Conservation (phyloP, 2,329 filamentous ascomycete species). For the Cladosporium phlei region DNA sequence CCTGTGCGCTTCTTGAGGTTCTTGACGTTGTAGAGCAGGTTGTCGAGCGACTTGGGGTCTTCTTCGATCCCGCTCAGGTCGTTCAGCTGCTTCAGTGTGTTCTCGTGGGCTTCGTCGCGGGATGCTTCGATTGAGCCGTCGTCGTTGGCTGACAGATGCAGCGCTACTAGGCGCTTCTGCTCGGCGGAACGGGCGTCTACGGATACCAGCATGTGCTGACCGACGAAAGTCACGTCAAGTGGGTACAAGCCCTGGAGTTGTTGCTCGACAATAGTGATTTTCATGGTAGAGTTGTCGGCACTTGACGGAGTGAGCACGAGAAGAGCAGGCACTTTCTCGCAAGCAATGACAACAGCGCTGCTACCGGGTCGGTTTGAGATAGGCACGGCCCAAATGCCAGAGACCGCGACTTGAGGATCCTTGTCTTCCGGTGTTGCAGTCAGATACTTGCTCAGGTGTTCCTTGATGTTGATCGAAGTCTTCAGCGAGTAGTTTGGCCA, state of each 20-base stretch:
- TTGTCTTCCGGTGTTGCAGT: slow-evolving; percentile 4
- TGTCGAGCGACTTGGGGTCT: slow-evolving; percentile 38
- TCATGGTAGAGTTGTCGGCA: background rate
- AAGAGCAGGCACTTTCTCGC: slow-evolving; percentile 53
- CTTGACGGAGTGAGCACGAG: slow-evolving; percentile 42
- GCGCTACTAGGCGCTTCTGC: slow-evolving; percentile 8
- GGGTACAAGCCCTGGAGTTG: slow-evolving; percentile 7
- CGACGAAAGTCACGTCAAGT: slow-evolving; percentile 17
- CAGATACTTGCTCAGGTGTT: slow-evolving; percentile 6
- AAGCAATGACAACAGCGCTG: slow-evolving; percentile 35
- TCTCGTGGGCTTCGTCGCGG: slow-evolving; percentile 2
- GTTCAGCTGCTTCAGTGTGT: slow-evolving; percentile 19
- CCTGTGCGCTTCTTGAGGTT: slow-evolving; percentile 46
- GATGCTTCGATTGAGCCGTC: background rate
- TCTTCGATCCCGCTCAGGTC: slow-evolving; percentile 16
- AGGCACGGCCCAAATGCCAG: slow-evolving; percentile 45
- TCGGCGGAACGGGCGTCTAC: slow-evolving; percentile 16
- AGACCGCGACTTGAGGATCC: slow-evolving; percentile 39
- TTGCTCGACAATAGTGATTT: background rate
- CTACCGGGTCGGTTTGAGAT: slow-evolving; percentile 7
- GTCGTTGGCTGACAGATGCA: slow-evolving; percentile 2
- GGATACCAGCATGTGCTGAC: slow-evolving; percentile 16
- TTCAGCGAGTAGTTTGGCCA: slow-evolving; percentile 60
- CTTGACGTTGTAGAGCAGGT: slow-evolving; percentile 44
- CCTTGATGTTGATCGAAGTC: slow-evolving; percentile 48